Evolutionary conservation across 1,284 basidiomycete species (phyloP), one percentile per base, ranked within the genome.

Genomic region (Papiliotrema terrestris): DNA sequence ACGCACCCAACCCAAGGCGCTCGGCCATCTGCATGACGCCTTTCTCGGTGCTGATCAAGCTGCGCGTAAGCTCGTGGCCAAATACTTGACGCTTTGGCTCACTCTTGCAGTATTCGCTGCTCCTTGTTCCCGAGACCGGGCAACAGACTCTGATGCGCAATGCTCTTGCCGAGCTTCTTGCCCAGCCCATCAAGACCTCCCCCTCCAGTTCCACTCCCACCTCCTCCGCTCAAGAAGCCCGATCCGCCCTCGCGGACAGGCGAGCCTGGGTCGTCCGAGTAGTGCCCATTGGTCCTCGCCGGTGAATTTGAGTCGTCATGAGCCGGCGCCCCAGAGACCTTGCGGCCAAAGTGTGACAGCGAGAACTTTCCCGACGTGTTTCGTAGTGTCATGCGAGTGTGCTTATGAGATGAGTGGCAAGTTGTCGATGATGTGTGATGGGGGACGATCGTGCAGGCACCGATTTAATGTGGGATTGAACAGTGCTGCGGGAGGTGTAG

Each of bases 11-110:
- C 15, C 68, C 66, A 15, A 75, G 58, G 22, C 64, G 63, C 50
- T 77, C 86, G 59, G 78, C 88, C 83, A 85, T 83, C 51, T 82
- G 79, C 44, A 95, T 79, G 15, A 94, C 87, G 4, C 82, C 78
- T 78, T 97, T 97, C 77, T 97, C 93, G 0, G 87, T 82, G 2
- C 84, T 87, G 59, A 97, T 97, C 60, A 95, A 80, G 67, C 93
- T 91, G 48, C 1, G 39, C n/a, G 51, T 63, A 37, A 63, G 59
- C 52, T 29, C 37, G 25, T n/a, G 19, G 17, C 32, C 11, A 26
- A n/a, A n/a, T n/a, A n/a, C n/a, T n/a, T n/a, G n/a, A n/a, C n/a
- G n/a, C n/a, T n/a, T 32, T 2, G 25, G 25, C 32, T 70, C 61
- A 75, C 73, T 74, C 73, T 71, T 96, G 92, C 4, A 96, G 78